Conservation (phyloP, 805 yeast genomes). For the Phaffomyces opuntiae region DNA sequence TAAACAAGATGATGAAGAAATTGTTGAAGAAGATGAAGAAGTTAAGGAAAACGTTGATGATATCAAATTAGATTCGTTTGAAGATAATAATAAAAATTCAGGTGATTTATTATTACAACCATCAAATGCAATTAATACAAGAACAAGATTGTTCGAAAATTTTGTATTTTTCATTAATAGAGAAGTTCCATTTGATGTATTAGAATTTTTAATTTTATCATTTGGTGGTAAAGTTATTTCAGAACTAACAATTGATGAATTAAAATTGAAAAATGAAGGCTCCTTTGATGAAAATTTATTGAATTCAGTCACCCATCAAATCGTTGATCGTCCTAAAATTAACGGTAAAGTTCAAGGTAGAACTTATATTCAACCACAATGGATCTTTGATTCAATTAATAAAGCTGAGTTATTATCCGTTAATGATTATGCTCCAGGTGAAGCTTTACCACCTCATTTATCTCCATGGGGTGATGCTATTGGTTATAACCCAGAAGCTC, state of each 20-base stretch:
- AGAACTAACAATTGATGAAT: constrained; percentile 81
- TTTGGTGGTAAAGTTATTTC: constrained; percentile 82
- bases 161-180: constrained; percentile 86
- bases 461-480: constrained; percentile 99
- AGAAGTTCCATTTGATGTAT: constrained; percentile 88
- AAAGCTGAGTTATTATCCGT: constrained; percentile 70
- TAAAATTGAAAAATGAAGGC: constrained; percentile 29
- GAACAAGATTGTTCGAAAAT: constrained; percentile 60
- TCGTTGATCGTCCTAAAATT: constrained; percentile 86
- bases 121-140: constrained; percentile 45
- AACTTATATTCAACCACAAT: constrained; percentile 94
- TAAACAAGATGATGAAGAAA: constrained; percentile 29
- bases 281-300: constrained; percentile 45
- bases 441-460: constrained; percentile 89
- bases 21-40: constrained; percentile 28
- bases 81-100: constrained; percentile 50
- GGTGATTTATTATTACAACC: constrained; percentile 76
- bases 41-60: constrained; percentile 33
- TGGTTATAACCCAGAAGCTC: constrained; percentile 76
- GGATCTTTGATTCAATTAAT: constrained; percentile 92
- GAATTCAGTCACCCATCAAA: constrained; percentile 80
- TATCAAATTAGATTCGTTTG: constrained; percentile 57
- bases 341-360: constrained; percentile 77
- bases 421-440: constrained; percentile 86
- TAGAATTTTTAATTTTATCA: constrained; percentile 81